These are phyloP conservation scores for Mrakia hoshinonis DNA, from an alignment of 768 basidiomycete genomes.

Conservation along the genomic window DNA sequence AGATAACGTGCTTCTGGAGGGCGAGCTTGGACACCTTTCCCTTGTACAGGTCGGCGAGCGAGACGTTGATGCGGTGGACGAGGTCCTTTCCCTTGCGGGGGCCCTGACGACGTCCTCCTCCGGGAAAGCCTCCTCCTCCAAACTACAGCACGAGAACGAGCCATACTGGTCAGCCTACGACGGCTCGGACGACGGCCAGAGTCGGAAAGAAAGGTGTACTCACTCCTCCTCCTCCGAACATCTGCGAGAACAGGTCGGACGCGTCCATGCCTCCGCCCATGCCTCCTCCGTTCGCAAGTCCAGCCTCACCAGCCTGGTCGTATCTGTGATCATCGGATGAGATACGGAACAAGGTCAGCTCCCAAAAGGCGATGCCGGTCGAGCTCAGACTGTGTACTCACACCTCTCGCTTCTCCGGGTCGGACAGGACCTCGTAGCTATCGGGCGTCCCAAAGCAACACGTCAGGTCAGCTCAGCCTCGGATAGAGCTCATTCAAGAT, in stretches of 20 bases:
- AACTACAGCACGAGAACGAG: too few species aligned
- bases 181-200: background rate
- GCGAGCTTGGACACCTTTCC: conserved; percentile 98
- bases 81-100: conserved; percentile 95
- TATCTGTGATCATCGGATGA: conserved; percentile 50
- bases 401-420: conserved; percentile 65
- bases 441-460: background rate
- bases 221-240: conserved; percentile 61
- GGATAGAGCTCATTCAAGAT: too few species aligned
- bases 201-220: background rate
- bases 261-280: conserved; percentile 69
- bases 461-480: too few species aligned
- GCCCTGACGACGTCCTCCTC: conserved; percentile 43
- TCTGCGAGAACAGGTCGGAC: conserved; percentile 94
- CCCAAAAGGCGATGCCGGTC: background rate
- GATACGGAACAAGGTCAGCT: background rate
- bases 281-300: conserved; percentile 51
- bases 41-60: conserved; percentile 97
- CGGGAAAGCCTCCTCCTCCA: conserved; percentile 26
- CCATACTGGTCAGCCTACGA: background rate
- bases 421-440: conserved; percentile 89
- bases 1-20: conserved; percentile 88
- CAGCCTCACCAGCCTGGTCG: conserved; percentile 87
- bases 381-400: conserved; percentile 18
- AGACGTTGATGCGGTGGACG: conserved; percentile 88